These are phyloP conservation scores for Sarocladium kiliense DNA, from an alignment of 2,329 filamentous ascomycete genomes.

Conservation along the genomic window DNA sequence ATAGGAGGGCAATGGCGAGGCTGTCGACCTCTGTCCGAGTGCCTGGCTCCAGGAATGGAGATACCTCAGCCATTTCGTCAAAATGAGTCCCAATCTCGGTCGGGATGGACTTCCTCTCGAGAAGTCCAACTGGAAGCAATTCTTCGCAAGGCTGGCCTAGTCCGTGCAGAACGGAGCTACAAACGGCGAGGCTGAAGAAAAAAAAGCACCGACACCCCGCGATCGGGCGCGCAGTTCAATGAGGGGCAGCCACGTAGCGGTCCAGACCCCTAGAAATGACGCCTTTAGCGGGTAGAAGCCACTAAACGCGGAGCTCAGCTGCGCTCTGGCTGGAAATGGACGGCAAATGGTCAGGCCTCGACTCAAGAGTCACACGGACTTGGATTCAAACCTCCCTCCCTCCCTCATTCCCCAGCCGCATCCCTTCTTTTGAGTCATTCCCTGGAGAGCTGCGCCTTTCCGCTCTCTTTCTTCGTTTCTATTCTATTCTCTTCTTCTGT, in stretches of 20 bases:
- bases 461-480: conserved; percentile 13
- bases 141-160: neutral
- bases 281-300: neutral
- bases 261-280: conserved; percentile 1
- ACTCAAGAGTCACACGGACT: too few relatives aligned
- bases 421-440: too few relatives aligned
- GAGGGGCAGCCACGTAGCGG: conserved; percentile 4
- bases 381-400: neutral
- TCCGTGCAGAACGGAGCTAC: neutral
- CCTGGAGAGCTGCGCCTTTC: too few relatives aligned
- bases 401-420: conserved; percentile 12
- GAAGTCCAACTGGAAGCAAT: neutral
- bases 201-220: conserved; percentile 1
- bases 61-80: conserved; percentile 28
- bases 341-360: neutral
- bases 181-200: conserved; percentile 3
- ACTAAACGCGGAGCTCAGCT: neutral
- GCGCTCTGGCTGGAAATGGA: neutral
- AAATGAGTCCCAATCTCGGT: neutral
- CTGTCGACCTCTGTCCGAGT: conserved; percentile 55
- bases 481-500: conserved; percentile 17
- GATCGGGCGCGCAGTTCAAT: neutral
- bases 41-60: conserved; percentile 75
- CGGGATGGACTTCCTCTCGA: neutral
- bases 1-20: conserved; percentile 82